Base-by-base conservation (phyloP, 2,329 filamentous ascomycete genomes). In the Coniochaeta sp. region DNA sequence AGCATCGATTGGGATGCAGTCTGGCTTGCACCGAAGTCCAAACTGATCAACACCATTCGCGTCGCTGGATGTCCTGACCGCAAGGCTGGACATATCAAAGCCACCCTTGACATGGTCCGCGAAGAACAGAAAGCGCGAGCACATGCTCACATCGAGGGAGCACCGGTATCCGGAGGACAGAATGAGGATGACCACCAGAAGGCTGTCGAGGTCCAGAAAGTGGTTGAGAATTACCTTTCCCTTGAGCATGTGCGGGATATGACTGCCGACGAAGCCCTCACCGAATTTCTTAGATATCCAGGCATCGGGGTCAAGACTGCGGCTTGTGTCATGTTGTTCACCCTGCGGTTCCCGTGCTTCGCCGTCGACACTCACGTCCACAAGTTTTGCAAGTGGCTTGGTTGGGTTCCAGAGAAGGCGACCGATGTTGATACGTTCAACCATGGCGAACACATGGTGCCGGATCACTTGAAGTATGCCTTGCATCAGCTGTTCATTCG, bases 1-100 rank as follows among this genome's bases (percentile, higher is more conserved):
- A 90, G 87, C 59, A 87, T 92, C 8, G 78, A 92, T 69, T 93
- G 89, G 88, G 84, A 91, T 65, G 84, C 83, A 10, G 87, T 93
- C 1, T 82, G 85, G 24, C 71, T 75, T 28, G 83, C 86, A 1
- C 72, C 83, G 1, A 70, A 83, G 4, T 76, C 81, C 42, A 83
- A 88, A 6, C 77, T 95, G n/a, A 83, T 82, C 54, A 75, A 87
- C 57, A 83, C 89, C 0, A 91, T 95, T 68, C 86, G 85, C 65
- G 74, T 76, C 8, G 90, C 89, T 10, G 91, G 91, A 0, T 76
- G 93, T 2, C 88, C 85, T 2, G 81, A 83, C n/a, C 78, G 79
- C 17, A 95, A 93, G 72, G 87, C 85, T 61, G 86, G 81, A 58
- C 79, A 87, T 64, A 90, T 96, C 68, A 91, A 93, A 70, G 73